phyloP scores from a whole-genome alignment of 495 filamentous ascomycete species.

The Podospora didyma region DNA sequence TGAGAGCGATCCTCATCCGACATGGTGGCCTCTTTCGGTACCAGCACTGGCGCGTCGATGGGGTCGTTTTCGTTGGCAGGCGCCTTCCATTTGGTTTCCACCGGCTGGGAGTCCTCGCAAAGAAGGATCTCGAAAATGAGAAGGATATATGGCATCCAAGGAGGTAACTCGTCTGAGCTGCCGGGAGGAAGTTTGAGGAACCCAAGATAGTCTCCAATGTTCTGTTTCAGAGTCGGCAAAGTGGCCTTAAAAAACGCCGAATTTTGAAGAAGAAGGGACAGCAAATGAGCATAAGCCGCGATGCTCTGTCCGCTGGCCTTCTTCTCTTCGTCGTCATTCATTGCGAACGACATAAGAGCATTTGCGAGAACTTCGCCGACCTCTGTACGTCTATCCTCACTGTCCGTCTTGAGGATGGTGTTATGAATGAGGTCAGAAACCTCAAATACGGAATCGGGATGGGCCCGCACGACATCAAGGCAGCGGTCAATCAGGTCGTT shows the following conservation, averaged over 20 bases:
- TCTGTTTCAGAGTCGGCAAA: constrained; percentile 70
- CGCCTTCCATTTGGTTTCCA: constrained; percentile 65
- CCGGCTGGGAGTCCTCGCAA: constrained; percentile 78
- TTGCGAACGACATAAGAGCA: constrained; percentile 78
- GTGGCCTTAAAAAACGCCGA: constrained; percentile 75
- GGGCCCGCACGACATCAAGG: constrained; percentile 82
- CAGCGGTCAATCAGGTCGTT: constrained; percentile 81
- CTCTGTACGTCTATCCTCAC: constrained; percentile 62
- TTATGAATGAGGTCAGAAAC: constrained; percentile 79
- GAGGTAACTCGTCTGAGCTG: constrained; percentile 64
- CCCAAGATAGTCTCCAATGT: constrained; percentile 65
- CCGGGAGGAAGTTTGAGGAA: constrained; percentile 76
- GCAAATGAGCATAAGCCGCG: constrained; percentile 86
- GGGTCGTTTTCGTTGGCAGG: constrained; percentile 55
- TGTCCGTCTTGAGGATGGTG: constrained; percentile 64
- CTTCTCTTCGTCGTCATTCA: constrained; percentile 76
- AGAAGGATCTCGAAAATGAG: constrained; percentile 88
- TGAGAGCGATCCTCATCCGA: constrained; percentile 59
- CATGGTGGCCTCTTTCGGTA: constrained; percentile 59
- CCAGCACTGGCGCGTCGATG: constrained; percentile 52
- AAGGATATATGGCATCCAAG: constrained; percentile 89
- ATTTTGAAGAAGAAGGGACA: constrained; percentile 83
- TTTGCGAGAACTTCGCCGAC: constrained; percentile 80
- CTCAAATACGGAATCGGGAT: constrained; percentile 87
- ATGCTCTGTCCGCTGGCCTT: constrained; percentile 57